These are phyloP conservation scores for Glycine soja DNA, from an alignment of 306 rosid genomes.

Conservation along the genomic window DNA sequence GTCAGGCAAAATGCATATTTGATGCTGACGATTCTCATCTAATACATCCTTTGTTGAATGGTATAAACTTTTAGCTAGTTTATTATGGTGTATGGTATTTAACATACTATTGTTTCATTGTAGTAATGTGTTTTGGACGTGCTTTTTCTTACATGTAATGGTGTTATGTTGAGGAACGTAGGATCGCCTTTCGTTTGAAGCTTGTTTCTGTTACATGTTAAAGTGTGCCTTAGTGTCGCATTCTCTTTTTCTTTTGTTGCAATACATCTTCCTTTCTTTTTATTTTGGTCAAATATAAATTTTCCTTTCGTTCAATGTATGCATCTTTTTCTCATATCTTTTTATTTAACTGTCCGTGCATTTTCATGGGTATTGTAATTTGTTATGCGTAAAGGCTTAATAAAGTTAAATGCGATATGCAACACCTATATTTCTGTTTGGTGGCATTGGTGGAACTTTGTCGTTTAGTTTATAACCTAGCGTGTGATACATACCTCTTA, in stretches of 20 bases:
- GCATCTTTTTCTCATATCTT: not conserved
- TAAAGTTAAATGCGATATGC: conserved; percentile 1
- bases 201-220: conserved; percentile 38
- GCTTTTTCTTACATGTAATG: conserved; percentile 38
- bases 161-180: conserved; percentile 31
- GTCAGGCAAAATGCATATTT: conserved; percentile 39
- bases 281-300: too few relatives aligned
- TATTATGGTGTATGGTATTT: conserved; percentile 38
- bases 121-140: conserved; percentile 36
- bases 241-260: too few relatives aligned
- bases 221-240: not conserved
- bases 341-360: conserved; percentile 10
- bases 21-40: conserved; percentile 43
- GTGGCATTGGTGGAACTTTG: conserved; percentile 17
- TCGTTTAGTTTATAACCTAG: conserved; percentile 20
- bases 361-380: not conserved
- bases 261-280: too few relatives aligned
- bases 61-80: conserved; percentile 38
- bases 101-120: conserved; percentile 25
- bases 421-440: conserved; percentile 3
- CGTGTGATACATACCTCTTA: conserved; percentile 1
- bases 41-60: conserved; percentile 42
- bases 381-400: conserved; percentile 37
- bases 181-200: conserved; percentile 12
- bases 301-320: not conserved